Conservation (phyloP, 306 rosid genomes). For the Pueraria montana region DNA sequence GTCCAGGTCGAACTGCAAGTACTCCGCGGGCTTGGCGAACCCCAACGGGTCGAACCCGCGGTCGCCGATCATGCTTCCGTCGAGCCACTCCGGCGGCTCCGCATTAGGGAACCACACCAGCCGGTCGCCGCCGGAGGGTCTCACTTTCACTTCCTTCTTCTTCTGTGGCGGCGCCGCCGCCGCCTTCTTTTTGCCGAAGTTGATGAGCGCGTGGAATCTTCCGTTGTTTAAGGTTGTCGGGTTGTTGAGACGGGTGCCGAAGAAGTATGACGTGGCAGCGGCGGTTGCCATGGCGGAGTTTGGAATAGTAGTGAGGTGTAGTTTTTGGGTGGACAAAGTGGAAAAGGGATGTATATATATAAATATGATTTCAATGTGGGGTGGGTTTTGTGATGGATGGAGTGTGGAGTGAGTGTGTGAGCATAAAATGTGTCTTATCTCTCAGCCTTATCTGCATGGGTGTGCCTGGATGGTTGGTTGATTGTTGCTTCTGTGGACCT, state of each 20-base stretch:
- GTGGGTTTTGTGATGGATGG: constrained; percentile 41
- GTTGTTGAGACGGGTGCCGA: constrained; percentile 57
- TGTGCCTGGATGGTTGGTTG: constrained; percentile 49
- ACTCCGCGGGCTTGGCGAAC: constrained; percentile 74
- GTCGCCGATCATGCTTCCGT: constrained; percentile 71
- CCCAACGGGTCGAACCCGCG: constrained; percentile 82
- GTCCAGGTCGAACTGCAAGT: constrained; percentile 76
- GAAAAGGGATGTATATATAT: constrained; percentile 17
- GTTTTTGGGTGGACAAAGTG: constrained; percentile 36
- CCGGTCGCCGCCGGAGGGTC: constrained; percentile 40
- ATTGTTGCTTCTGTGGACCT: constrained; percentile 60
- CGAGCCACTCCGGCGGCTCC: constrained; percentile 78
- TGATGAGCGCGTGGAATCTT: constrained; percentile 61
- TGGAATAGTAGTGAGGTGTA: background rate
- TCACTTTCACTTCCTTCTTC: constrained; percentile 42
- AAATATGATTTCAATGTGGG: background rate
- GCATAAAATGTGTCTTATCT: constrained; percentile 51
- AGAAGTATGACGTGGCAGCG: constrained; percentile 66
- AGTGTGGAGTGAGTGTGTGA: constrained; percentile 44
- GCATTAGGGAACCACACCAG: constrained; percentile 77
- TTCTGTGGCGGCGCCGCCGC: constrained; percentile 51
- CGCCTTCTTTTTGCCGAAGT: constrained; percentile 51
- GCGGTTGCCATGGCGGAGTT: constrained; percentile 56
- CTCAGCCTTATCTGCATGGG: constrained; percentile 65
- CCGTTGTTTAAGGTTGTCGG: constrained; percentile 31